Base-by-base conservation (phyloP, 148 eudicot genomes). In the Tetragonia tetragonoides region DNA sequence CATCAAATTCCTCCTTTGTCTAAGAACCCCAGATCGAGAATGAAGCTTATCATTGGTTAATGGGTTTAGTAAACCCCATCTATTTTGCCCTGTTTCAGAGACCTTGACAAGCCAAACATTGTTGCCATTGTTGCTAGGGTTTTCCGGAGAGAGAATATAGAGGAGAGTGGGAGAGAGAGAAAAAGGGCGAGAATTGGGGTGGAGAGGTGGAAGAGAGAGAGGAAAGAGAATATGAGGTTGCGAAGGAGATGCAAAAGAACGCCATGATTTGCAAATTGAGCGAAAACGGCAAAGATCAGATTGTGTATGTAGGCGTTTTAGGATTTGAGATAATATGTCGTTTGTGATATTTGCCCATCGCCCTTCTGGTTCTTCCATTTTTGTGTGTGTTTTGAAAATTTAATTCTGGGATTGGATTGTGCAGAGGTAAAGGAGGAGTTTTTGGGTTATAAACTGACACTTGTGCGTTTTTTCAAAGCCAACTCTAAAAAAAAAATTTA, bases 231-330 rank as follows among this genome's bases (percentile, higher is more conserved):
- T 15, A 14, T 81, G 79, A 15, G 28, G 23, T 42, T 64, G 60
- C 0, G 38, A 18, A 2, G 76, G 76, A 34, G 77, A 53, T 15
- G 80, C 80, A 7, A 71, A 76, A 7, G 10, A 41, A 10, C 83
- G 66, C 83, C 83, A 81, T 81, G 79, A 53, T 71, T 76, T 64
- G 76, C 83, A 81, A 54, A 81, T 64, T 16, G 83, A 81, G 44
- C 79, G 76, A n/a, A 81, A 76, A 17, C 83, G 79, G 56, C 72
- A 63, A 5, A 81, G 65, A 46, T 81, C 80, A 24, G 66, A 7
- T 16, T 46, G 71, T 14, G 76, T 81, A 14, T 76, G 20, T n/a
- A 76, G 71, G 41, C 76, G 83, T 64, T 54, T 63, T 11, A 71
- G 20, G 5, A 76, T 81, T 15, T 64, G 67, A 66, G 83, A 47